Percentiles rank a stretch among this genome's conserved stretches.
These are phyloP conservation scores for Rubroshorea leprosula DNA, from an alignment of 345 rosid species.

Conservation along the genomic window DNA sequence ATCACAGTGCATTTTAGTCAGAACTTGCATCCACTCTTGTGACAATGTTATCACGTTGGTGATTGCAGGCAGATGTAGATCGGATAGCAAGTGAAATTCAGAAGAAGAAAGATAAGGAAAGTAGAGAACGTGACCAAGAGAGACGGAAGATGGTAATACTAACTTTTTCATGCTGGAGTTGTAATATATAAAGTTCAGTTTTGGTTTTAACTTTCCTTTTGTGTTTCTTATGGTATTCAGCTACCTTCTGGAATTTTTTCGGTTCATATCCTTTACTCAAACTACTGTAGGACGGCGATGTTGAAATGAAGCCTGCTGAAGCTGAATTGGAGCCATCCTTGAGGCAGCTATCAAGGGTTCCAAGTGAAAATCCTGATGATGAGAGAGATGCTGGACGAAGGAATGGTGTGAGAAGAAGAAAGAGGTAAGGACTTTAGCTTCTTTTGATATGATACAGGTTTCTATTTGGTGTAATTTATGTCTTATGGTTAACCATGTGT, in stretches of 20 bases:
- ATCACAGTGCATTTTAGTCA: background rate
- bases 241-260: conserved; percentile 99
- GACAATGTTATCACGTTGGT: background rate
- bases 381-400: conserved; percentile 41
- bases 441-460: background rate
- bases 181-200: conserved; percentile 32
- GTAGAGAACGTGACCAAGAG: conserved; percentile 46
- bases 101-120: conserved; percentile 65
- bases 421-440: conserved; percentile 36
- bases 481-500: no score
- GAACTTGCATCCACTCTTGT: conserved; percentile 9
- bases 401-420: conserved; percentile 51
- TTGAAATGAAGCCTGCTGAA: conserved; percentile 37
- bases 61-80: conserved; percentile 64
- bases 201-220: conserved; percentile 61
- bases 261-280: conserved; percentile 99
- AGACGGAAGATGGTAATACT: conserved; percentile 68
- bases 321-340: no score
- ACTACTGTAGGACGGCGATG: conserved; percentile 96
- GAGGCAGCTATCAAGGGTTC: conserved; percentile 28
- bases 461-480: background rate
- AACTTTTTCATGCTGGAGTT: conserved; percentile 66
- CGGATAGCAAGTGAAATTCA: conserved; percentile 49
- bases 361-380: conserved; percentile 38
- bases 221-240: conserved; percentile 86